Evolutionary conservation across 805 yeast species (phyloP).

Genomic region (Vanderwaltozyma tropicalis): DNA sequence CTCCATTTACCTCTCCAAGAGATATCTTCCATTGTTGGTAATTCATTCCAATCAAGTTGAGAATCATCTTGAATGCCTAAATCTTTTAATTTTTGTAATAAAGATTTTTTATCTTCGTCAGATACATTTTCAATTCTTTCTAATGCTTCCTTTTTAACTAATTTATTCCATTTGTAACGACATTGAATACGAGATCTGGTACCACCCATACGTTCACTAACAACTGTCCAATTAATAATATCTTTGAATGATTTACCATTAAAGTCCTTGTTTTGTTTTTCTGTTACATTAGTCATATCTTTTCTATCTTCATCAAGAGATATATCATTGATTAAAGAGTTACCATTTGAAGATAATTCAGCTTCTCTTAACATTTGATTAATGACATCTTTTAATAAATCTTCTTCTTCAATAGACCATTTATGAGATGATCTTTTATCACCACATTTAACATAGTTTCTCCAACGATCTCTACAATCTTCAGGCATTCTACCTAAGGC

Average conservation of each 20-base stretch:
- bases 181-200: constrained; percentile 86
- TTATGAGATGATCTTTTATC: constrained; percentile 60
- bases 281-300: constrained; percentile 7
- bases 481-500: constrained; percentile 90
- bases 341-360: too few species aligned
- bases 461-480: constrained; percentile 93
- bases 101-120: constrained; percentile 40
- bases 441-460: constrained; percentile 92
- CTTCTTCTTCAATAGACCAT: constrained; percentile 73
- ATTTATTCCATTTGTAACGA: constrained; percentile 88
- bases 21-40: constrained; percentile 38
- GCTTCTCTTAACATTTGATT: constrained; percentile 35
- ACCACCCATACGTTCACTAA: constrained; percentile 85
- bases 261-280: constrained; percentile 10
- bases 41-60: constrained; percentile 44
- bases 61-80: constrained; percentile 33
- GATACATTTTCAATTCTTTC: constrained; percentile 36
- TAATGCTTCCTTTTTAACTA: constrained; percentile 49
- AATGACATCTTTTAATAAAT: constrained; percentile 44
- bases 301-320: constrained; percentile 6
- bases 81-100: constrained; percentile 38
- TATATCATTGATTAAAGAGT: too few species aligned
- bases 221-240: constrained; percentile 80
- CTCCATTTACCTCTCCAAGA: constrained; percentile 46
- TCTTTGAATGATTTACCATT: constrained; percentile 26